phyloP scores from a whole-genome alignment of 2,329 filamentous ascomycete species.

The Myriosclerotinia scirpicola region DNA sequence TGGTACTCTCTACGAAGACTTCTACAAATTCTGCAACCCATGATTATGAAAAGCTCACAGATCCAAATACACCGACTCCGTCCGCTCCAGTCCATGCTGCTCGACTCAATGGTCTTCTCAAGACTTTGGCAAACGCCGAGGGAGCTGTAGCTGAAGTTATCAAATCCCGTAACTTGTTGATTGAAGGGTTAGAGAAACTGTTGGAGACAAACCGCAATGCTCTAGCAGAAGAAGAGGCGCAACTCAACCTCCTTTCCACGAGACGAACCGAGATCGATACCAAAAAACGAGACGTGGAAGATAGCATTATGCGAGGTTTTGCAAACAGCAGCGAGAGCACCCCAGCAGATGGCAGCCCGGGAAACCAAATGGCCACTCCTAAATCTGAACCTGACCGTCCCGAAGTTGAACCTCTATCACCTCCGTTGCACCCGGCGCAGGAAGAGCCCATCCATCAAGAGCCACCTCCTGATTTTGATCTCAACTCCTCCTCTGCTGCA shows the following conservation, averaged over 20 bases:
- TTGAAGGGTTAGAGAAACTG: conserved; percentile 79
- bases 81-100: conserved; percentile 90
- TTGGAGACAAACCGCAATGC: conserved; percentile 71
- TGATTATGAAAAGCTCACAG: conserved; percentile 82
- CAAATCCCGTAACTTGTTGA: conserved; percentile 75
- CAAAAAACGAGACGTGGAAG: conserved; percentile 86
- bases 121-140: conserved; percentile 83
- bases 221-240: conserved; percentile 67
- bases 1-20: conserved; percentile 65
- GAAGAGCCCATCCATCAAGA: conserved; percentile 37
- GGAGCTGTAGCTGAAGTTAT: conserved; percentile 86
- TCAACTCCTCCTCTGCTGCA: conserved; percentile 41
- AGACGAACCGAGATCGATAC: conserved; percentile 72
- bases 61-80: conserved; percentile 66
- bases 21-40: conserved; percentile 69
- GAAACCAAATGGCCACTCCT: conserved; percentile 43
- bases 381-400: conserved; percentile 68
- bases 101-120: conserved; percentile 83
- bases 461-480: conserved; percentile 41
- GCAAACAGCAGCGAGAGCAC: conserved; percentile 55
- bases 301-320: conserved; percentile 84
- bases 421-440: conserved; percentile 58
- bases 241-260: conserved; percentile 62
- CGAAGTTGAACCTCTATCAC: conserved; percentile 82
- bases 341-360: conserved; percentile 47